phyloP scores from a whole-genome alignment of 371 early-diverging fungal genomes.

The Mortierella polycephala region DNA sequence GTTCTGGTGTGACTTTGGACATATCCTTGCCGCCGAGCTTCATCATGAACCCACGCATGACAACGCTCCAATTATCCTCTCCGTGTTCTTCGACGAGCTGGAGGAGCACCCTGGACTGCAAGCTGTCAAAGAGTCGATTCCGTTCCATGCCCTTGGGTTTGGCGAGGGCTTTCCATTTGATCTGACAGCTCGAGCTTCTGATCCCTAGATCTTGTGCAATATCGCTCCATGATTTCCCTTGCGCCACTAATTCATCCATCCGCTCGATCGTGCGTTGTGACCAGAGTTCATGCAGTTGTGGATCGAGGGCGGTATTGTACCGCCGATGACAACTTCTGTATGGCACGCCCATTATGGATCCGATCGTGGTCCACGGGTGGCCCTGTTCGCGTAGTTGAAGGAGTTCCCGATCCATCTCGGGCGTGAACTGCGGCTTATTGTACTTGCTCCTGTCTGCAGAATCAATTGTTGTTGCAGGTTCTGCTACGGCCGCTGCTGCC shows the following conservation, averaged over 20 bases:
- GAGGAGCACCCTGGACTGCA: conserved; percentile 37
- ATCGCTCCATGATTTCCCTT: conserved; percentile 39
- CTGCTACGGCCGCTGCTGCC: neutral
- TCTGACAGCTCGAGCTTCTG: conserved; percentile 14
- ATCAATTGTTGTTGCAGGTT: neutral
- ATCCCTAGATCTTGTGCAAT: conserved; percentile 12
- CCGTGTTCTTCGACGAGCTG: conserved; percentile 34
- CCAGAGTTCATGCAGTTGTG: conserved; percentile 16
- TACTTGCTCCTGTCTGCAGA: neutral
- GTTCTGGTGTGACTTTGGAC: conserved; percentile 46
- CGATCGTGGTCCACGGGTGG: conserved; percentile 32
- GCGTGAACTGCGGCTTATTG: conserved; percentile 31
- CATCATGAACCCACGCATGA: conserved; percentile 43
- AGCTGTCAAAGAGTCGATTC: conserved; percentile 33
- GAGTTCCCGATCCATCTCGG: conserved; percentile 37
- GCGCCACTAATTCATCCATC: conserved; percentile 20
- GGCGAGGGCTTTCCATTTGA: conserved; percentile 21
- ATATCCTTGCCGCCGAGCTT: conserved; percentile 37
- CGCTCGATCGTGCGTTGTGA: conserved; percentile 2
- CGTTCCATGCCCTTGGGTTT: conserved; percentile 18
- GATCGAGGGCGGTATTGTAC: conserved; percentile 16
- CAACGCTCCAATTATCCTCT: conserved; percentile 34
- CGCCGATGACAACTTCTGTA: conserved; percentile 45
- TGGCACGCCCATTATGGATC: conserved; percentile 26
- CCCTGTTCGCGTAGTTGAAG: conserved; percentile 15